Conservation (phyloP, 1,139 yeast species). For the Cylindricascospora bacillispora region DNA sequence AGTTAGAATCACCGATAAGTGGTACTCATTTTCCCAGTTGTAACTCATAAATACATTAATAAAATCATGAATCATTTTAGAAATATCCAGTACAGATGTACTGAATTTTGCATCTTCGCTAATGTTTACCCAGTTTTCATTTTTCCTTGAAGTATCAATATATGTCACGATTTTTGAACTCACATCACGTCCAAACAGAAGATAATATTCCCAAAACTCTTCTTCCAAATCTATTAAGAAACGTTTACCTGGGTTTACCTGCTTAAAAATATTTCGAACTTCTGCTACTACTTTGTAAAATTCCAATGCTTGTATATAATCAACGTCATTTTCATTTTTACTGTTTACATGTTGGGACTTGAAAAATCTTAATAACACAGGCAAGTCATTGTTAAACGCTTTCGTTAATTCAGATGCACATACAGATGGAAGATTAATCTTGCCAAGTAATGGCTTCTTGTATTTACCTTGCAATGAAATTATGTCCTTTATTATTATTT, state of each 20-base stretch:
- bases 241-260: conserved; percentile 31
- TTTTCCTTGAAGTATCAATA: conserved; percentile 41
- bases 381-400: conserved; percentile 33
- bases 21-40: conserved; percentile 51
- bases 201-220: conserved; percentile 46
- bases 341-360: neutral
- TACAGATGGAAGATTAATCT: conserved; percentile 40
- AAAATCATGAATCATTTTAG: conserved; percentile 49
- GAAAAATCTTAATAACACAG: neutral
- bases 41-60: conserved; percentile 41
- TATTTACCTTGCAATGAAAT: conserved; percentile 46
- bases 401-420: conserved; percentile 46
- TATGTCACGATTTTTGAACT: conserved; percentile 37
- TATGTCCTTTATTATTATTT: conserved; percentile 39
- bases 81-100: conserved; percentile 55
- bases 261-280: conserved; percentile 40
- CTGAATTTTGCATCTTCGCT: conserved; percentile 33
- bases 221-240: conserved; percentile 50
- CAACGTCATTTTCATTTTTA: too few relatives aligned
- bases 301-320: conserved; percentile 45
- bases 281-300: conserved; percentile 46
- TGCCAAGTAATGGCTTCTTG: conserved; percentile 48
- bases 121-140: conserved; percentile 45
- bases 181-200: conserved; percentile 44
- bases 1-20: conserved; percentile 49